Evolutionary conservation across 257 asterid species (phyloP).

Genomic region (Ophiorrhiza pumila): DNA sequence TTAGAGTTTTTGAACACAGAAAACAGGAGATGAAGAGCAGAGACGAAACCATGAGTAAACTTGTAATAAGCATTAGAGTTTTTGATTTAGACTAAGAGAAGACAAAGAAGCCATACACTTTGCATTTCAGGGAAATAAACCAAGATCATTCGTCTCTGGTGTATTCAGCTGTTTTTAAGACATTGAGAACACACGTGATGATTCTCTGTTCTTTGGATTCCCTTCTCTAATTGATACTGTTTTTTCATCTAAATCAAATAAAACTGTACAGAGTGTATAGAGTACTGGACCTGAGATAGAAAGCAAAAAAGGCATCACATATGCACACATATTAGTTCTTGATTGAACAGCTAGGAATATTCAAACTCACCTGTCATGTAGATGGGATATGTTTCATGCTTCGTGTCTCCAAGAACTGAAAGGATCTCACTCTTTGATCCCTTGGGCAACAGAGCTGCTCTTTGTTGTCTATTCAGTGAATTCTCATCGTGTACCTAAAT

Average conservation of each 20-base stretch:
- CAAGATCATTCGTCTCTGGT: neutral
- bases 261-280: slow-evolving; percentile 36
- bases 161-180: slow-evolving; percentile 1
- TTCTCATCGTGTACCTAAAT: slow-evolving; percentile 64
- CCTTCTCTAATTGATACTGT: slow-evolving; percentile 34
- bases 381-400: slow-evolving; percentile 54
- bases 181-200: slow-evolving; percentile 28
- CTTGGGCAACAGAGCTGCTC: slow-evolving; percentile 61
- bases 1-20: neutral
- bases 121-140: neutral
- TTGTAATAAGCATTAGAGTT: neutral
- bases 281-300: slow-evolving; percentile 63
- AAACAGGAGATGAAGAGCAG: neutral
- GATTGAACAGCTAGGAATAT: neutral
- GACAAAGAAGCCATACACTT: neutral
- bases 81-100: neutral
- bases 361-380: slow-evolving; percentile 63
- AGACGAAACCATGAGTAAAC: neutral
- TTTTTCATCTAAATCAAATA: slow-evolving; percentile 33
- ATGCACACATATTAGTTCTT: neutral
- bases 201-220: slow-evolving; percentile 28
- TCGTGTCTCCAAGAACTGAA: slow-evolving; percentile 59
- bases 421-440: slow-evolving; percentile 56
- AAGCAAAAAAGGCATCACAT: neutral
- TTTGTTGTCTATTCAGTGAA: slow-evolving; percentile 62